Percentiles rank a stretch among this genome's conserved stretches.
Evolutionary conservation across 495 filamentous ascomycete species (phyloP).

Genomic region (Cercophora sp.): DNA sequence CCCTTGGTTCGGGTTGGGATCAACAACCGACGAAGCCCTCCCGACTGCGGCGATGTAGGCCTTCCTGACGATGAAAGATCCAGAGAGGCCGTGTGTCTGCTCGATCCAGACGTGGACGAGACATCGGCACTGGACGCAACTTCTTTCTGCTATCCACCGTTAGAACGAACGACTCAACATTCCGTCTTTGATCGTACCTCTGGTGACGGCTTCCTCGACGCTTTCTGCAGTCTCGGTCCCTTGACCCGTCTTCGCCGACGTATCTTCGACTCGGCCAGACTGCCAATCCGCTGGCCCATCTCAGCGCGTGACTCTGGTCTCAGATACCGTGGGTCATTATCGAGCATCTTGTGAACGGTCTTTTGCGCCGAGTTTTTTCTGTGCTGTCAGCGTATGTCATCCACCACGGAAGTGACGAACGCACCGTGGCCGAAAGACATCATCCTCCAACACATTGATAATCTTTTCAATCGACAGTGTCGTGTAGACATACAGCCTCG

Average conservation of each 20-base stretch:
- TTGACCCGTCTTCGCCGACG: conserved; percentile 14
- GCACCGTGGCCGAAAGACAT: conserved; percentile 40
- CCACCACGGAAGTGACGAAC: not conserved
- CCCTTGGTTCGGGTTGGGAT: conserved; percentile 7
- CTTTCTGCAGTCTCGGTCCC: not conserved
- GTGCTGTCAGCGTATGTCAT: conserved; percentile 1
- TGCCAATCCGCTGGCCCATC: conserved; percentile 36
- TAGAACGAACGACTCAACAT: too few relatives aligned
- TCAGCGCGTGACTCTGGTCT: conserved; percentile 42
- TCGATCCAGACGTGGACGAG: conserved; percentile 10
- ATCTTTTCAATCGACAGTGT: conserved; percentile 41
- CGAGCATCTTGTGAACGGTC: conserved; percentile 42
- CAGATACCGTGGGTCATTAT: conserved; percentile 45
- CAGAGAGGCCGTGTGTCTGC: conserved; percentile 11
- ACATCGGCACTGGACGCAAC: conserved; percentile 7
- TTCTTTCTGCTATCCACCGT: too few relatives aligned
- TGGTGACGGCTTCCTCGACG: too few relatives aligned
- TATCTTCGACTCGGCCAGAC: conserved; percentile 21
- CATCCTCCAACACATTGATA: conserved; percentile 40
- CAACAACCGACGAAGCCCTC: not conserved
- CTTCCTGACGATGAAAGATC: conserved; percentile 11
- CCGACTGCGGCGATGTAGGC: not conserved
- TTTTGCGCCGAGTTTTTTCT: conserved; percentile 49
- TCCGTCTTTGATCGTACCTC: too few relatives aligned
- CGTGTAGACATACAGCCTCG: conserved; percentile 43